A percentile compares a stretch with the other conserved stretches of the same genome.
These are phyloP conservation scores for Botrytis aclada DNA, from an alignment of 2,329 filamentous ascomycete species.

Conservation along the genomic window DNA sequence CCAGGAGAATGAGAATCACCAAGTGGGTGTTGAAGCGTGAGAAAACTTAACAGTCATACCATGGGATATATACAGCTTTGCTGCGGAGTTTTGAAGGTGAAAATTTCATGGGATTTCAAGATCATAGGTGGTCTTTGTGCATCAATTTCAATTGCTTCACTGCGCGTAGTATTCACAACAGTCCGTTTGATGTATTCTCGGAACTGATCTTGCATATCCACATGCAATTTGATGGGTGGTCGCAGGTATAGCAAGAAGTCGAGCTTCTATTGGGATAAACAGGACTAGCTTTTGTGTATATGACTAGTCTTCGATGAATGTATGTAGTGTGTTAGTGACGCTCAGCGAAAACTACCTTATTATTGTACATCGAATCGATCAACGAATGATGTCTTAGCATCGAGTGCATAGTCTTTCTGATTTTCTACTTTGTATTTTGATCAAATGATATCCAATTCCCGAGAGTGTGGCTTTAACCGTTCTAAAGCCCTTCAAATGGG, in stretches of 20 bases:
- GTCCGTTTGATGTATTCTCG: background rate
- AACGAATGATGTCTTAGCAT: background rate
- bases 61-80: background rate
- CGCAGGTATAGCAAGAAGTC: background rate
- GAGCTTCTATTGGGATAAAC: constrained; percentile 8
- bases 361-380: background rate
- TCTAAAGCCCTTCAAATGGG: too few species aligned
- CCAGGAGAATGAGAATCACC: background rate
- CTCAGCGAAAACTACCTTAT: background rate
- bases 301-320: background rate
- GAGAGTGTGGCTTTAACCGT: background rate
- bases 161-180: background rate
- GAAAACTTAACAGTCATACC: background rate
- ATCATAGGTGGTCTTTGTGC: background rate
- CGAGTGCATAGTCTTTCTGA: background rate
- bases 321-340: background rate
- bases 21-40: background rate
- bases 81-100: background rate
- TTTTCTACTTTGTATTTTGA: background rate
- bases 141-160: background rate
- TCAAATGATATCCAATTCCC: too few species aligned
- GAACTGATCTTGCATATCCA: background rate
- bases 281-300: background rate
- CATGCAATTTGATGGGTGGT: background rate
- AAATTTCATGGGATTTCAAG: background rate